Evolutionary conservation across 805 yeast species (phyloP), one percentile per base, ranked within the genome.

Genomic region (Candida silvicultrix): DNA sequence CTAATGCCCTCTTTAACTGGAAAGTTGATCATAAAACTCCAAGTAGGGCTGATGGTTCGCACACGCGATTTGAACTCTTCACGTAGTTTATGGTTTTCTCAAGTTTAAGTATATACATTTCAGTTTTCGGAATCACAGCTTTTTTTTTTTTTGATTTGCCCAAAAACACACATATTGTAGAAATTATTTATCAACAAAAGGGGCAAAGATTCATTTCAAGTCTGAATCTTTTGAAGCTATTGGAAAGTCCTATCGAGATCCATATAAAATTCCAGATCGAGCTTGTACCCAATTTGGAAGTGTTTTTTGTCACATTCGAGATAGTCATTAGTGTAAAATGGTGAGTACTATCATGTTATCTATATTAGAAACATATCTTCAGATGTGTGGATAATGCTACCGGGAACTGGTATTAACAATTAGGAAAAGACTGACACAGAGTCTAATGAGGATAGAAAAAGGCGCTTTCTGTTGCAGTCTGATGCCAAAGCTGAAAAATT

Each of bases 401-500:
- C 12, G 4, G 18, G 18, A n/a, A 19, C 4, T 23, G 20, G 23
- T 21, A 28, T 41, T 34, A 42, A 45, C 29, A 41, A 29, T 28
- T 7, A 14, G 9, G 3, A 19, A 34, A 51, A 51, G 41, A 42
- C 41, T 37, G 22, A 28, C 15, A 35, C 39, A 21, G 58, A 67
- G 46, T 62, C 70, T 7, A 55, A 55, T 37, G 65, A 59, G 28
- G 68, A 75, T 40, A 66, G 84, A 45, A 71, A 67, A 49, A 63
- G 63, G 29, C 63, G 83, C 42, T 83, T 65, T 53, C 54, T 83
- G 3, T 65, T 83, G 5, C 64, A 70, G 19, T 61, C 62, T 2
- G 89, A 83, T 49, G 80, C 85, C 4, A 77, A 77, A 49, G 64
- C 71, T 2, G 88, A 85, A 42, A 71, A 75, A 44, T 69, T 68